Conservation (phyloP, 306 rosid species). For the Cyamopsis tetragonoloba region DNA sequence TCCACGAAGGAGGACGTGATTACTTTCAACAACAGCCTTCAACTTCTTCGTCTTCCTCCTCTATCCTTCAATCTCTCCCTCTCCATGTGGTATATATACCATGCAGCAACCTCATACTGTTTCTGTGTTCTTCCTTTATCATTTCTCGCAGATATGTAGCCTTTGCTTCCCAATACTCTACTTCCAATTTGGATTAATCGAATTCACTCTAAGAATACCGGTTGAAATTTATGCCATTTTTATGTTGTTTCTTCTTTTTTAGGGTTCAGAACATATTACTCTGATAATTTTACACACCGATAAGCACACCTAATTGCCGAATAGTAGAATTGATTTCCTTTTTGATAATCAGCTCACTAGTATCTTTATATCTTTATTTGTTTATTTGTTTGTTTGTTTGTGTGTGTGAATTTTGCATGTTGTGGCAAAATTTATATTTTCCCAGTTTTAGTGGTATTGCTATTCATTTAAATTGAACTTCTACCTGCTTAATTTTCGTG, state of each 20-base stretch:
- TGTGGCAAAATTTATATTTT: background rate
- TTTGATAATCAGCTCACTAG: background rate
- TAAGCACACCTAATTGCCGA: background rate
- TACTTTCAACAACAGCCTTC: slow-evolving; percentile 87
- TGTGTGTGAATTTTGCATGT: background rate
- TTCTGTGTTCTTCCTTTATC: background rate
- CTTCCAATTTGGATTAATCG: slow-evolving; percentile 4
- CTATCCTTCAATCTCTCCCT: slow-evolving; percentile 97
- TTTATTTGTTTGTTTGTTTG: background rate
- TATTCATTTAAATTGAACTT: slow-evolving; percentile 10
- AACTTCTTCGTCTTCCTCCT: slow-evolving; percentile 73
- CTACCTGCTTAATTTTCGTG: slow-evolving; percentile 5
- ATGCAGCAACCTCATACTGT: background rate
- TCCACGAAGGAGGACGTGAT: slow-evolving; percentile 98
- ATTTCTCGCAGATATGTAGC: background rate
- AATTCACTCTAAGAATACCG: background rate
- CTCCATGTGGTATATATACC: slow-evolving; percentile 72
- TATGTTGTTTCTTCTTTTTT: background rate
- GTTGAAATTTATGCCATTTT: slow-evolving; percentile 4
- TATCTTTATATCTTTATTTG: background rate
- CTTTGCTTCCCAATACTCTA: background rate
- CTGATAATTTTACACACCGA: background rate
- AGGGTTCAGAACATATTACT: slow-evolving; percentile 25
- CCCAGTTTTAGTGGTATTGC: background rate
- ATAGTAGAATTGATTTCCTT: background rate